Evolutionary conservation across 176 grass and related monocot genomes (phyloP), one percentile per base, ranked within the genome.

Genomic region (Oryza nivara): DNA sequence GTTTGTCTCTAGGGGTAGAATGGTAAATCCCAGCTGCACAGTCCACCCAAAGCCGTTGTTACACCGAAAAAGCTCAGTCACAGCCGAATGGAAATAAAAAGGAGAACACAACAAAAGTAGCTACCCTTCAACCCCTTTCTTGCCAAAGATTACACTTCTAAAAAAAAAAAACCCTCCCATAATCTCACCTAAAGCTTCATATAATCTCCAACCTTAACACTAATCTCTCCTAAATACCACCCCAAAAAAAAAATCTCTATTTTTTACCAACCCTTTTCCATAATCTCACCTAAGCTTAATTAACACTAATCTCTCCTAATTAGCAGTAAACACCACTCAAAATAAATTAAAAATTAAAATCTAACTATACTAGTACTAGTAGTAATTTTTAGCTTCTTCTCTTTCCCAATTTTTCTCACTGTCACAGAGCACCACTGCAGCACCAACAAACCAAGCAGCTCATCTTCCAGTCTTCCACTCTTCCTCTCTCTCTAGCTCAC

Each of bases 11-110:
- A n/a, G 60, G 73, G 74, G 68, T 74, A 82, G 44, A 77, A 60
- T 19, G 43, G 79, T 82, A 72, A 69, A 70, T 5, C 11, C 43
- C 13, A 7, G n/a, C 14, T 3, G 16, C 47, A 56, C 73, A 60
- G 67, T 38, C 79, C 56, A n/a, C 58, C 66, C 38, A 82, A 90
- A 74, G 74, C 68, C 36, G 61, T 83, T 78, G 88, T 82, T 67
- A 26, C 78, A 34, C 54, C 44, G 22, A 32, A 79, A 79, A 73
- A 66, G 46, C 16, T 23, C 35, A 36, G 35, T 36, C 47, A 11
- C 20, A 65, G 54, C 58, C 17, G 79, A 73, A 83, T 16, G 0
- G 2, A 80, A 43, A 60, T 51, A 4, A 46, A 79, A 74, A 47
- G 0, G 19, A 9, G n/a, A 67, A 3, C 7, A 48, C 23, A 54